These are phyloP conservation scores for Macrolepiota fuliginosa DNA, from an alignment of 768 basidiomycete genomes.

Conservation along the genomic window DNA sequence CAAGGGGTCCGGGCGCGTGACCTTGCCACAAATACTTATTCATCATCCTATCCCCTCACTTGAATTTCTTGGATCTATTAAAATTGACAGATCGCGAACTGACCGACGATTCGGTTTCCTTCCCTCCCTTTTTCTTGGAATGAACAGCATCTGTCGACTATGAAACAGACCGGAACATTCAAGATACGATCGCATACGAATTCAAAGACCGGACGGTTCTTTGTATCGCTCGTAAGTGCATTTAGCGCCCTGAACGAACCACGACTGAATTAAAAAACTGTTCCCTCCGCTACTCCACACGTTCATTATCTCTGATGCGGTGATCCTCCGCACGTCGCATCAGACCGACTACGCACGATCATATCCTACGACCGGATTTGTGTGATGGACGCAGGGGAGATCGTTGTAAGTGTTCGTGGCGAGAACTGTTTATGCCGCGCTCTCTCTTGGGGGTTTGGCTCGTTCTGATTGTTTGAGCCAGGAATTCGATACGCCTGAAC, in stretches of 20 bases:
- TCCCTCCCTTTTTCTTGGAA: neutral
- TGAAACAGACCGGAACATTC: constrained; percentile 89
- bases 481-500: constrained; percentile 82
- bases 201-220: constrained; percentile 84
- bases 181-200: constrained; percentile 82
- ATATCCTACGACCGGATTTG: constrained; percentile 87
- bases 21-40: neutral
- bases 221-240: constrained; percentile 76
- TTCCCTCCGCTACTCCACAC: no score
- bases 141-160: constrained; percentile 76
- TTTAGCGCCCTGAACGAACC: no score
- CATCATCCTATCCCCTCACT: neutral
- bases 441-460: neutral
- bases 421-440: neutral
- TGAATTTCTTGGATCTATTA: neutral
- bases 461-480: constrained; percentile 21
- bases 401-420: constrained; percentile 48
- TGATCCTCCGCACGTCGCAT: neutral
- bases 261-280: no score
- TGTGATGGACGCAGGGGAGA: constrained; percentile 78
- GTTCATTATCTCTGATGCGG: no score
- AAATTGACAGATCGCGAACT: neutral
- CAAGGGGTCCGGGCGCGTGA: neutral
- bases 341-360: constrained; percentile 84
- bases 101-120: neutral